Percentiles rank a stretch among this genome's conserved stretches.
Conservation (phyloP, 2,329 filamentous ascomycete species). For the Penicillium sumatraense region DNA sequence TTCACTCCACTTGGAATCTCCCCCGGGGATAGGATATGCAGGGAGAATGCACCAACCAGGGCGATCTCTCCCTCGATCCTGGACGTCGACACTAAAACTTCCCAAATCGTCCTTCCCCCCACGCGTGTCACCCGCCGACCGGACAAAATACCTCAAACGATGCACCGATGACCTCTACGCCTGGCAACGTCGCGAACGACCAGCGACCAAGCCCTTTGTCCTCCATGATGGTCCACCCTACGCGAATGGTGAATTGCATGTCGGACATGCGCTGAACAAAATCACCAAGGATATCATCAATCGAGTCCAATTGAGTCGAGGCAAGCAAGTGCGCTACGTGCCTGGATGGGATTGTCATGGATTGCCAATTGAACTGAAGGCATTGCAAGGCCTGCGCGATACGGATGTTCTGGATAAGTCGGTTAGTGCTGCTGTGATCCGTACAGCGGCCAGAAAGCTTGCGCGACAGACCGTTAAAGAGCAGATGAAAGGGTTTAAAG, state of each 20-base stretch:
- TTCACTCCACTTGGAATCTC: constrained; percentile 2
- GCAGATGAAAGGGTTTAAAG: constrained; percentile 63
- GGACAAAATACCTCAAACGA: constrained; percentile 67
- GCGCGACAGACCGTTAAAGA: constrained; percentile 60
- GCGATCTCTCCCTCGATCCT: constrained; percentile 54
- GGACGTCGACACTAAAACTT: constrained; percentile 75
- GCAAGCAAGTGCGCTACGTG: constrained; percentile 76
- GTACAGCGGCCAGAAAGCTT: constrained; percentile 59
- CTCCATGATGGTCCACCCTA: constrained; percentile 97
- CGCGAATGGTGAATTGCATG: constrained; percentile 88
- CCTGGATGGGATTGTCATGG: constrained; percentile 99
- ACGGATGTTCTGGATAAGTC: constrained; percentile 30
- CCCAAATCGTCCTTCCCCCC: constrained; percentile 73
- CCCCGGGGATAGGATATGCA: constrained; percentile 18
- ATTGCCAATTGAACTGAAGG: constrained; percentile 95
- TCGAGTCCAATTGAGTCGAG: constrained; percentile 77
- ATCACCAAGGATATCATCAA: constrained; percentile 93
- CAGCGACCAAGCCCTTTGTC: constrained; percentile 67
- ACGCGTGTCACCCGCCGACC: constrained; percentile 50
- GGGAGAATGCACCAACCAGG: constrained; percentile 45
- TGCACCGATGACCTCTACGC: constrained; percentile 87
- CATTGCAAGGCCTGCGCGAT: constrained; percentile 65
- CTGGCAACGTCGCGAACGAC: constrained; percentile 71
- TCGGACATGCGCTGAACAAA: constrained; percentile 96
- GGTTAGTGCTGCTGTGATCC: constrained; percentile 53